Conservation (phyloP, 1,139 yeast species). For the Blastobotrys indianensis region DNA sequence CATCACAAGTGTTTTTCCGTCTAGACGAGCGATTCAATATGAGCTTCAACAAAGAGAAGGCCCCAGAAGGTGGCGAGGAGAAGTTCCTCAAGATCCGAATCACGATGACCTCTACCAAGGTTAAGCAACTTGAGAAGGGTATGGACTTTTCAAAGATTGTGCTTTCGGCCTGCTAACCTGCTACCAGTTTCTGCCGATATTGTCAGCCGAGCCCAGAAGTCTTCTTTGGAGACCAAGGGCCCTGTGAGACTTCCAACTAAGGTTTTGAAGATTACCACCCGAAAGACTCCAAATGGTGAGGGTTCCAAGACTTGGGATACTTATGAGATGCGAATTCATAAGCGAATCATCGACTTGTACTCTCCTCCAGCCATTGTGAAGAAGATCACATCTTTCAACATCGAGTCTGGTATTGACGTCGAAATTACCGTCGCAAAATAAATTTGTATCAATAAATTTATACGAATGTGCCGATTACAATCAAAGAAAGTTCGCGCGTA, state of each 20-base stretch:
- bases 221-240: slow-evolving; percentile 74
- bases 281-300: slow-evolving; percentile 99
- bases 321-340: slow-evolving; percentile 99
- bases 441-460: slow-evolving; percentile 25
- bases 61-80: slow-evolving; percentile 65
- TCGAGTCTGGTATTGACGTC: slow-evolving; percentile 46
- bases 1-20: slow-evolving; percentile 9
- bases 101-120: slow-evolving; percentile 98
- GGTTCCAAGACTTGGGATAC: slow-evolving; percentile 99
- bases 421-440: slow-evolving; percentile 41
- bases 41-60: slow-evolving; percentile 51
- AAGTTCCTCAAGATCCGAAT: slow-evolving; percentile 97
- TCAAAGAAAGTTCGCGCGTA: slow-evolving; percentile 1
- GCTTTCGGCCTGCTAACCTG: not conserved
- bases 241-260: slow-evolving; percentile 99
- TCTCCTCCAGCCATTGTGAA: slow-evolving; percentile 93
- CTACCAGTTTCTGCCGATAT: slow-evolving; percentile 71
- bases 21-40: slow-evolving; percentile 22
- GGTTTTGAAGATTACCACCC: slow-evolving; percentile 97
- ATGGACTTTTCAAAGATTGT: slow-evolving; percentile 27
- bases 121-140: slow-evolving; percentile 89
- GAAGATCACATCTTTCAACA: slow-evolving; percentile 91
- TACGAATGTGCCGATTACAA: not conserved
- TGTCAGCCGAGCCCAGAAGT: slow-evolving; percentile 78
- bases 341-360: slow-evolving; percentile 97